Evolutionary conservation across 371 early-diverging fungal species (phyloP).

Genomic region (Mortierella sp.): DNA sequence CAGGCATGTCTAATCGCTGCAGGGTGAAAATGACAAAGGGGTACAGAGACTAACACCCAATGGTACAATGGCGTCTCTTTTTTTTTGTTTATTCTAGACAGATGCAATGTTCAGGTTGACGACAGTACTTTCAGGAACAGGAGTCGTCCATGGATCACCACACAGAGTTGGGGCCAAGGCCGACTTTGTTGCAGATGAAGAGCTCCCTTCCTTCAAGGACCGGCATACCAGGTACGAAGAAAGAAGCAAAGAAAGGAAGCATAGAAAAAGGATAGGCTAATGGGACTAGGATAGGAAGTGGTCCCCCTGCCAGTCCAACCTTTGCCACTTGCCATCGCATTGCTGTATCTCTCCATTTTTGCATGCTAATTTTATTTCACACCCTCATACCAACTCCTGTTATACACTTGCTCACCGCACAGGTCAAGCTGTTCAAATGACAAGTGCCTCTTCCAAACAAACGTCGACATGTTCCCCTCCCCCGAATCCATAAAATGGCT

Average conservation of each 20-base stretch:
- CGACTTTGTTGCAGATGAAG: conserved; percentile 65
- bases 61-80: background rate
- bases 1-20: background rate
- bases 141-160: conserved; percentile 61
- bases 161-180: conserved; percentile 49
- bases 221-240: conserved; percentile 60
- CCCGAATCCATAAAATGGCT: conserved; percentile 60
- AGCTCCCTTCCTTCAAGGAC: conserved; percentile 62
- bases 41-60: background rate
- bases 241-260: background rate
- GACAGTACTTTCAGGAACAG: conserved; percentile 60
- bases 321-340: background rate
- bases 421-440: conserved; percentile 71
- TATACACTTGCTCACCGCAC: background rate
- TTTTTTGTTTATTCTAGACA: conserved; percentile 46
- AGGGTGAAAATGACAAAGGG: background rate
- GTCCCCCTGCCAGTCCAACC: background rate
- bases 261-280: background rate
- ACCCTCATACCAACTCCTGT: no score
- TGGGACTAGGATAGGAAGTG: no score
- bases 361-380: background rate
- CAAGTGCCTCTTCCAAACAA: conserved; percentile 71
- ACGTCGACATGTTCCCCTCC: conserved; percentile 65
- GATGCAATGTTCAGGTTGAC: conserved; percentile 68
- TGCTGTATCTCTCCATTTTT: background rate